These are phyloP conservation scores for Arthroderma sp. DNA, from an alignment of 2,329 filamentous ascomycete genomes.

Conservation along the genomic window DNA sequence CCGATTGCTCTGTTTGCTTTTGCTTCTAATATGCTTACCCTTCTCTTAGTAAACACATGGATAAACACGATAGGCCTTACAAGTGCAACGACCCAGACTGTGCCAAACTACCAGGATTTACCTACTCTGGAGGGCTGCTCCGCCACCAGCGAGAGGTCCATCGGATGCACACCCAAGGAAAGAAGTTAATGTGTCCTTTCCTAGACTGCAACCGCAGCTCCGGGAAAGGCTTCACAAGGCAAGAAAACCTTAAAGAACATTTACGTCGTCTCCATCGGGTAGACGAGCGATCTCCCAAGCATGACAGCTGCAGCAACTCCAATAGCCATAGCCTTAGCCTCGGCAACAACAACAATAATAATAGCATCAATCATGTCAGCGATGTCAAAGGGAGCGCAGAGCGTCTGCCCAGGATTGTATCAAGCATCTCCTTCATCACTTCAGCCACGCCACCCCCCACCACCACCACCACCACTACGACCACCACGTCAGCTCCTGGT, in stretches of 20 bases:
- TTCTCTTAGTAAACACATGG: constrained; percentile 76
- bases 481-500: not conserved
- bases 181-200: constrained; percentile 79
- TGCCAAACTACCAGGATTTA: constrained; percentile 86
- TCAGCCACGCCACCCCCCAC: not conserved
- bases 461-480: not conserved
- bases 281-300: constrained; percentile 5
- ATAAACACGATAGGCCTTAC: constrained; percentile 91
- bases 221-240: constrained; percentile 79
- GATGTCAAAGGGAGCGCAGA: too few relatives aligned
- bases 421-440: not conserved
- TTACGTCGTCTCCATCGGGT: constrained; percentile 71
- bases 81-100: constrained; percentile 72
- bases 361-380: not conserved
- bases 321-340: not conserved
- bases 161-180: constrained; percentile 74
- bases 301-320: not conserved
- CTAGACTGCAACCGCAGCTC: constrained; percentile 76
- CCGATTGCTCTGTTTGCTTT: not conserved
- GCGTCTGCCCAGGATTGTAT: not conserved
- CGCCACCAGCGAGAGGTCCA: constrained; percentile 91
- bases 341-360: not conserved
- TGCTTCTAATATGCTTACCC: not conserved
- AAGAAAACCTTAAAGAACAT: constrained; percentile 91
- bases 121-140: constrained; percentile 79